Evolutionary conservation across 176 grass and related monocot species (phyloP).

Genomic region (Carex myosuroides): DNA sequence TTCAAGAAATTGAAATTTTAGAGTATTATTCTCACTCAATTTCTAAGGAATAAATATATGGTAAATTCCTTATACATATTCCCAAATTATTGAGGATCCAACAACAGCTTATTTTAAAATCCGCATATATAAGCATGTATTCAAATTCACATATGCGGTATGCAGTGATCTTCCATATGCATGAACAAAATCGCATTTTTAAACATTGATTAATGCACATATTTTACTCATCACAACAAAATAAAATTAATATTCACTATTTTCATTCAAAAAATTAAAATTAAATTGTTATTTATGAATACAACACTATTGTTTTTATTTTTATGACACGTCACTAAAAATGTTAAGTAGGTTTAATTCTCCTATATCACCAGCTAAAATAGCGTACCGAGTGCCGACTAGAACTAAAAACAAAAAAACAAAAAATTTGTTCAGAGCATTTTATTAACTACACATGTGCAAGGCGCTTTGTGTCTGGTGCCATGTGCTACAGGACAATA

Average conservation of each 20-base stretch:
- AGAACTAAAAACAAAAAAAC: not conserved
- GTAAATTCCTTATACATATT: too few relatives aligned
- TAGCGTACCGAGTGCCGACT: not conserved
- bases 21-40: too few relatives aligned
- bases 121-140: too few relatives aligned
- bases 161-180: too few relatives aligned
- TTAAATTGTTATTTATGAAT: not conserved
- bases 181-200: too few relatives aligned
- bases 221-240: too few relatives aligned
- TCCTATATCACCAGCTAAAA: not conserved
- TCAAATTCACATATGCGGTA: too few relatives aligned
- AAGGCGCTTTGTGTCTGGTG: not conserved
- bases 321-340: not conserved
- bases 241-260: not conserved
- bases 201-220: too few relatives aligned
- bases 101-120: too few relatives aligned
- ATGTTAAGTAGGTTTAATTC: not conserved
- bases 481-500: not conserved
- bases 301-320: not conserved
- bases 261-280: not conserved
- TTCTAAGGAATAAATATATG: too few relatives aligned
- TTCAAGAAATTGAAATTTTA: too few relatives aligned
- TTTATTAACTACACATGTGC: slow-evolving; percentile 12
- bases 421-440: not conserved
- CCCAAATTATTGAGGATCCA: too few relatives aligned